Percentiles rank a stretch among this genome's conserved stretches.
Conservation (phyloP, 106 monocot genomes). For the Dendrobium catenatum region DNA sequence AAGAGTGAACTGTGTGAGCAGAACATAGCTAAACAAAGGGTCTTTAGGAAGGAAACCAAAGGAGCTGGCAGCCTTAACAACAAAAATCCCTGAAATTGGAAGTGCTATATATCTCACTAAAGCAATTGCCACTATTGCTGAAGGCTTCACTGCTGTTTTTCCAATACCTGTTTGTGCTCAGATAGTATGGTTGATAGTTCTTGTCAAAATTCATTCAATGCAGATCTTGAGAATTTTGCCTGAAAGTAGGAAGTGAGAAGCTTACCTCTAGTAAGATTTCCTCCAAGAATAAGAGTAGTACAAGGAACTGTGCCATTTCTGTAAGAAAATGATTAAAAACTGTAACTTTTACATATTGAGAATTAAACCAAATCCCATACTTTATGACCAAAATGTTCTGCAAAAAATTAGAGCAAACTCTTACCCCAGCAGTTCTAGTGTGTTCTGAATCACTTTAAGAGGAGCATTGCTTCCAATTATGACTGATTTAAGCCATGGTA, state of each 20-base stretch:
- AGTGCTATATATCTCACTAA: constrained; percentile 31
- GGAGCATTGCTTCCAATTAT: constrained; percentile 45
- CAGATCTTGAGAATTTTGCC: too few species aligned
- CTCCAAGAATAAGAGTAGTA: constrained; percentile 56
- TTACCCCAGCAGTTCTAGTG: constrained; percentile 52
- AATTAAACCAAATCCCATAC: not conserved
- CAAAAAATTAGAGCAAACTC: not conserved
- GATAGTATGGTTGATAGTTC: too few species aligned
- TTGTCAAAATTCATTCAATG: too few species aligned
- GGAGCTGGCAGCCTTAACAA: constrained; percentile 26
- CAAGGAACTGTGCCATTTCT: constrained; percentile 54
- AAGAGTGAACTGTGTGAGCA: constrained; percentile 54
- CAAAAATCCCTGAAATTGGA: constrained; percentile 37
- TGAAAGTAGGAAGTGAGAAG: not conserved
- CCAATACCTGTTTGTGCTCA: constrained; percentile 17
- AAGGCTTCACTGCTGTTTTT: constrained; percentile 20
- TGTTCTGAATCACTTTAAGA: constrained; percentile 45
- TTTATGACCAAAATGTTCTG: not conserved
- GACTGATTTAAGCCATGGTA: constrained; percentile 48
- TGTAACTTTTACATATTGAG: not conserved
- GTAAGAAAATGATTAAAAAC: not conserved
- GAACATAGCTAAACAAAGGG: constrained; percentile 40
- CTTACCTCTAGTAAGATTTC: constrained; percentile 55
- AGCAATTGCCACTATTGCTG: constrained; percentile 28
- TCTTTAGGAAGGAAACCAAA: constrained; percentile 45